Conservation (phyloP, 1,139 yeast species). For the Torulaspora pretoriensis region DNA sequence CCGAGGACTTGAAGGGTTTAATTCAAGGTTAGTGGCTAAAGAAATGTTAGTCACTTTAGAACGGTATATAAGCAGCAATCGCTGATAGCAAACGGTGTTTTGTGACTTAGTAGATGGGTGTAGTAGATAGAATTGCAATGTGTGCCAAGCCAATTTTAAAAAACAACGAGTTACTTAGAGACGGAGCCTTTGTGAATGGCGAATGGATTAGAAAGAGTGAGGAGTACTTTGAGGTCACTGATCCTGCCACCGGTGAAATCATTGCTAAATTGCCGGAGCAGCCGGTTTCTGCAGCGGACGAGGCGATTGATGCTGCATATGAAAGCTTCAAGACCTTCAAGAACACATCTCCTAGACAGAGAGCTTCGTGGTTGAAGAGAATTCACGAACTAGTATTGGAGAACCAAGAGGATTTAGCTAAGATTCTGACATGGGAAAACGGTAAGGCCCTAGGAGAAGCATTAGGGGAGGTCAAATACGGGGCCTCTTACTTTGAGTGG, state of each 20-base stretch:
- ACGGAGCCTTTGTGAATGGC: slow-evolving; percentile 65
- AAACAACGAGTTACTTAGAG: slow-evolving; percentile 53
- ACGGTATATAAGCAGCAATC: not conserved
- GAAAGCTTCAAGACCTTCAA: slow-evolving; percentile 57
- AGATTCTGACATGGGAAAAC: slow-evolving; percentile 70
- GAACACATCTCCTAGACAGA: slow-evolving; percentile 58
- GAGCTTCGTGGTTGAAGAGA: slow-evolving; percentile 61
- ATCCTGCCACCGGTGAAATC: slow-evolving; percentile 66
- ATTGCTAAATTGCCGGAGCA: slow-evolving; percentile 57
- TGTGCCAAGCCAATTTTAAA: slow-evolving; percentile 37
- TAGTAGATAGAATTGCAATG: slow-evolving; percentile 8
- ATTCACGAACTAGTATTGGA: slow-evolving; percentile 60
- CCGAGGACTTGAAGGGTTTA: not conserved
- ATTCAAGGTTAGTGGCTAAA: not conserved
- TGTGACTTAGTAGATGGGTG: not conserved
- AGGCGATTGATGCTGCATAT: slow-evolving; percentile 59
- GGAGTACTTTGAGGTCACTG: slow-evolving; percentile 59
- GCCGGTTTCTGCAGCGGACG: slow-evolving; percentile 46
- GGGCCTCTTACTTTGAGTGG: slow-evolving; percentile 83
- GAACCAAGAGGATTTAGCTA: slow-evolving; percentile 71
- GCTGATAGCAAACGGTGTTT: not conserved
- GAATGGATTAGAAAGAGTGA: slow-evolving; percentile 57
- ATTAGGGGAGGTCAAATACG: slow-evolving; percentile 68
- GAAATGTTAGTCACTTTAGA: not conserved
- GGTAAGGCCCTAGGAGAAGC: slow-evolving; percentile 81